phyloP scores from a whole-genome alignment of 1,284 basidiomycete species.

The Pyrrhoderma lamaoense region DNA sequence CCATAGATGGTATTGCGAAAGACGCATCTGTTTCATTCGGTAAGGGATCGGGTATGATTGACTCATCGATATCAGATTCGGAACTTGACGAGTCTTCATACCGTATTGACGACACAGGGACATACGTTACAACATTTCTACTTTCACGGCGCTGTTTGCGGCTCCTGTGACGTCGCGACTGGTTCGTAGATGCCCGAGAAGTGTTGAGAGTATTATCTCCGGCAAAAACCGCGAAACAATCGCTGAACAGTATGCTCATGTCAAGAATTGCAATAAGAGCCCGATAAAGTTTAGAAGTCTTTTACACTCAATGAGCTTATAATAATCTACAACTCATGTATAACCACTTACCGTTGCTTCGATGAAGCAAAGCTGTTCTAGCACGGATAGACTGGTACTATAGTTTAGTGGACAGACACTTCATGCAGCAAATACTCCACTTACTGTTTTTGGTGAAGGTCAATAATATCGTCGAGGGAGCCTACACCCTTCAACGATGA shows the following conservation, averaged over 20 bases:
- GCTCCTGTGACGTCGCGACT: constrained; percentile 43
- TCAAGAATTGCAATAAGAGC: constrained; percentile 66
- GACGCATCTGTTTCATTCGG: constrained; percentile 33
- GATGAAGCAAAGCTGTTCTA: constrained; percentile 62
- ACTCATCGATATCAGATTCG: constrained; percentile 34
- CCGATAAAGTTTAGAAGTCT: constrained; percentile 59
- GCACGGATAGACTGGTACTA: constrained; percentile 47
- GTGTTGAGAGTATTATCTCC: constrained; percentile 44
- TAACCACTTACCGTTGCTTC: constrained; percentile 47
- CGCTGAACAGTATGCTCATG: constrained; percentile 61
- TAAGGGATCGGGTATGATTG: constrained; percentile 13
- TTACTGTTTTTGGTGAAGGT: constrained; percentile 65
- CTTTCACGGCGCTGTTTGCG: constrained; percentile 45
- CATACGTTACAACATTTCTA: constrained; percentile 41
- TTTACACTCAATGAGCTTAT: no score
- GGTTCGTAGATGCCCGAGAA: constrained; percentile 7
- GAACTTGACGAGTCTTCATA: constrained; percentile 26
- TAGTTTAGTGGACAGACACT: no score
- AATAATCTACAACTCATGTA: not conserved
- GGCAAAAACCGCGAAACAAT: constrained; percentile 52
- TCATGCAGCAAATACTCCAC: constrained; percentile 26
- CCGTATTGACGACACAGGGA: constrained; percentile 38
- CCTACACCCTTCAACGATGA: constrained; percentile 43
- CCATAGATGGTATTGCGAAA: constrained; percentile 31
- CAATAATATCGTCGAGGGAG: constrained; percentile 73